Base-by-base conservation (phyloP, 192 early-diverging fungal species). In the Coemansia aciculifera region DNA sequence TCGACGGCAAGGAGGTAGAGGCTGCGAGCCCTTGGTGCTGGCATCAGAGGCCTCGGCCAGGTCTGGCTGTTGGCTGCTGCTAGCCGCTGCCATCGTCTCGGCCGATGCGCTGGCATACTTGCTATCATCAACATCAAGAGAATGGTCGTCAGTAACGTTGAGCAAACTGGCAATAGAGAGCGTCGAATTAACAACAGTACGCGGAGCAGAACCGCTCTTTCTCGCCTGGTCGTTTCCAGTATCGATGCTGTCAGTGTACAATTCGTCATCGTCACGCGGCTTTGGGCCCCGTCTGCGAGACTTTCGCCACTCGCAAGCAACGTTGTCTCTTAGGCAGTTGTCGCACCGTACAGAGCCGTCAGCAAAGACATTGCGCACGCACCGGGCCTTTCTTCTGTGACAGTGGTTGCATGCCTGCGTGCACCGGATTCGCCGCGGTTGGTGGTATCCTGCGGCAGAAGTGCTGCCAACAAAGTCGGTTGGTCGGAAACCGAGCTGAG, bases 341-440 rank as follows among this genome's bases (percentile, higher is more conserved):
- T 78, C 76, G 56, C 76, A 78, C 4, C 60, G 63, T 9, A 51
- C 42, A 5, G 71, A 43, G 63, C 76, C 76, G 27, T 78, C 76
- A 3, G 71, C 57, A 71, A 78, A 62, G 2, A 32, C 44, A 71
- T 73, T 78, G 40, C 71, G 71, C 27, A 73, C 72, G 60, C 76
- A 78, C 36, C 76, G 67, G 0, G 76, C 76, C 31, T 78, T 78
- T 57, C 76, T 63, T 9, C 71, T 57, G 64, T 78, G 76, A 52
- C 76, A 78, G 71, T 73, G 59, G 60, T 67, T 78, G 64, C 76
- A 78, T 15, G 76, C 76, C 67, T 73, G 67, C 4, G 71, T 66
- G 42, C 76, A 69, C 7, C 76, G 71, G 19, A 69, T 36, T 8
- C 76, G 66, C 1, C 75, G 75, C 32, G 54, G 39, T 37, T 62